Conservation (phyloP, 2,329 filamentous ascomycete genomes). For the Leptographium wingfieldii region DNA sequence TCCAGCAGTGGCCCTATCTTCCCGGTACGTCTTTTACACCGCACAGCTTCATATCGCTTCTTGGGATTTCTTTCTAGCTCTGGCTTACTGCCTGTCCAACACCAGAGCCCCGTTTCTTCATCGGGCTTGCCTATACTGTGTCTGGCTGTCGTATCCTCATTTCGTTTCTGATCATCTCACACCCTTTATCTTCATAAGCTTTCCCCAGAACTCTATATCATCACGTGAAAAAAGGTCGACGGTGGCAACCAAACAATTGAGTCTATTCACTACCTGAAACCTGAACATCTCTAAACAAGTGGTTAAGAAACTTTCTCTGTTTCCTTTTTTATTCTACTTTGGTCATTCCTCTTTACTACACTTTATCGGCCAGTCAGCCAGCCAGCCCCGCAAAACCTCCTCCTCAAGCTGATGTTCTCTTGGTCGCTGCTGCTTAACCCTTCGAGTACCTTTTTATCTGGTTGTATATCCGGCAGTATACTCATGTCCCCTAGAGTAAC, state of each 20-base stretch:
- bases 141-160: background rate
- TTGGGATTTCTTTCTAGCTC: background rate
- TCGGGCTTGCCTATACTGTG: background rate
- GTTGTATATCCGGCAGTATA: constrained; percentile 23
- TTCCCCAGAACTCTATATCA: background rate
- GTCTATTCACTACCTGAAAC: background rate
- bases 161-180: no score
- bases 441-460: background rate
- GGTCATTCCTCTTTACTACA: background rate
- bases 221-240: background rate
- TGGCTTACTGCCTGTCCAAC: background rate
- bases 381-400: background rate
- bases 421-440: background rate
- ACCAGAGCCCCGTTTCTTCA: background rate
- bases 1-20: background rate
- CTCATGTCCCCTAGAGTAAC: constrained; percentile 97
- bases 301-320: background rate
- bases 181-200: background rate
- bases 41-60: background rate
- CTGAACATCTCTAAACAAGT: background rate
- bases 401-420: background rate
- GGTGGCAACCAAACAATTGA: background rate
- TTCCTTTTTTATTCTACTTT: background rate
- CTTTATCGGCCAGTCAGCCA: background rate
- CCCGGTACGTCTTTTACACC: background rate